Evolutionary conservation across 768 basidiomycete genomes (phyloP).

Genomic region (Boletus vermiculosoides): DNA sequence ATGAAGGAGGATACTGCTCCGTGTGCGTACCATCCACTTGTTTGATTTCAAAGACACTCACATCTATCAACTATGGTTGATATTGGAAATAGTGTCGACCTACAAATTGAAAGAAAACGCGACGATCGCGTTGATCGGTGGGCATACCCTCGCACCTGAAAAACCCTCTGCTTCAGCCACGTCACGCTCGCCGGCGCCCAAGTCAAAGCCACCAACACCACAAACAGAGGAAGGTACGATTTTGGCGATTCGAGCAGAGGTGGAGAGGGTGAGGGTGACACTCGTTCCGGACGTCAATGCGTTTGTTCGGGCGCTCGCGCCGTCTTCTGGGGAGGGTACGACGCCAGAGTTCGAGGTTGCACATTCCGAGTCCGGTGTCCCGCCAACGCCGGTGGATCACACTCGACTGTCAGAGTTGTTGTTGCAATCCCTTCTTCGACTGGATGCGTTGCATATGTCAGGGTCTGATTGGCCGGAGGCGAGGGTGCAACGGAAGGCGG

Average conservation of each 20-base stretch:
- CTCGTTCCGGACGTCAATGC: conserved; percentile 57
- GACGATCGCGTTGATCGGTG: conserved; percentile 68
- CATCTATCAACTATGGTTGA: not conserved
- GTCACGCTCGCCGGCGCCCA: not conserved
- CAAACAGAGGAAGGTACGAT: conserved; percentile 42
- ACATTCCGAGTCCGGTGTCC: not conserved
- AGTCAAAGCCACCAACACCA: conserved; percentile 1
- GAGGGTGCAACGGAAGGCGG: conserved; percentile 76
- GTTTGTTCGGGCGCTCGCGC: conserved; percentile 44
- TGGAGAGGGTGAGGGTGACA: conserved; percentile 48
- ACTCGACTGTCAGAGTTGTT: conserved; percentile 75
- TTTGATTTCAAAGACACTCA: conserved; percentile 18
- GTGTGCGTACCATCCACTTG: conserved; percentile 40
- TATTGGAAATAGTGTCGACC: conserved; percentile 54
- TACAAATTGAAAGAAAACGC: conserved; percentile 72
- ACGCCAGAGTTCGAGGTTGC: not conserved
- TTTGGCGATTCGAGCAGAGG: conserved; percentile 36
- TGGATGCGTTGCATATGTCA: conserved; percentile 72
- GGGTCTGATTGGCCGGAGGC: conserved; percentile 78
- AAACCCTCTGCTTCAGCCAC: not conserved
- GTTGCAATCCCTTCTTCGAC: conserved; percentile 79
- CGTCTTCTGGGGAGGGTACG: not conserved
- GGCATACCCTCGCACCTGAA: conserved; percentile 28
- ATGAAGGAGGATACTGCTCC: conserved; percentile 79
- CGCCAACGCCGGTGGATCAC: conserved; percentile 38